Conservation (phyloP, 768 basidiomycete species). For the Candolleomyces eurysporus region DNA sequence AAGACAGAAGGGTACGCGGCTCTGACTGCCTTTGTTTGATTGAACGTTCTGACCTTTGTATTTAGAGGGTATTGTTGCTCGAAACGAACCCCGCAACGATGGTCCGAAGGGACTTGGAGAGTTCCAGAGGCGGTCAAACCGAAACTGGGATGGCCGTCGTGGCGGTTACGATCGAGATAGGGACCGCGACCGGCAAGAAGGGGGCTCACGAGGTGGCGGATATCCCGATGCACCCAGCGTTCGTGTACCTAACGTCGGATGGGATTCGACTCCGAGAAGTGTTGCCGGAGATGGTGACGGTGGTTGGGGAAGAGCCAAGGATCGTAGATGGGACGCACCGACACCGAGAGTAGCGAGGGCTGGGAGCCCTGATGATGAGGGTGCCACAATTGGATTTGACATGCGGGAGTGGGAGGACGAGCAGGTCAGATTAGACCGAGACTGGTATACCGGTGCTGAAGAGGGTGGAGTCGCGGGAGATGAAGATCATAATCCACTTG, state of each 20-base stretch:
- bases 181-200: slow-evolving; percentile 41
- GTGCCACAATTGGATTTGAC: slow-evolving; percentile 62
- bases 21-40: not conserved
- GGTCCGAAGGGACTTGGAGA: slow-evolving; percentile 83
- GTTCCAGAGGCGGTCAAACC: slow-evolving; percentile 90
- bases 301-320: slow-evolving; percentile 62
- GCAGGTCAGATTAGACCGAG: slow-evolving; percentile 85
- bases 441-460: slow-evolving; percentile 95
- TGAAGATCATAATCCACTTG: slow-evolving; percentile 89
- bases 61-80: slow-evolving; percentile 70
- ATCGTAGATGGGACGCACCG: slow-evolving; percentile 67
- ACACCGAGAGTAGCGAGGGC: slow-evolving; percentile 70
- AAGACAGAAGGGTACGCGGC: slow-evolving; percentile 56
- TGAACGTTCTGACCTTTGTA: slow-evolving; percentile 3
- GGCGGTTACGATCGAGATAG: slow-evolving; percentile 25
- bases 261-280: slow-evolving; percentile 88
- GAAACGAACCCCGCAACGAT: slow-evolving; percentile 52
- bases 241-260: slow-evolving; percentile 87
- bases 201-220: slow-evolving; percentile 29
- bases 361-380: slow-evolving; percentile 69
- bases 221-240: slow-evolving; percentile 73
- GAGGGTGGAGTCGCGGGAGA: slow-evolving; percentile 84
- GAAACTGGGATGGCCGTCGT: slow-evolving; percentile 25
- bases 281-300: slow-evolving; percentile 48
- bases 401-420: slow-evolving; percentile 97